Base-by-base conservation (phyloP, 2,329 filamentous ascomycete species). In the Fusarium nisikadoi region DNA sequence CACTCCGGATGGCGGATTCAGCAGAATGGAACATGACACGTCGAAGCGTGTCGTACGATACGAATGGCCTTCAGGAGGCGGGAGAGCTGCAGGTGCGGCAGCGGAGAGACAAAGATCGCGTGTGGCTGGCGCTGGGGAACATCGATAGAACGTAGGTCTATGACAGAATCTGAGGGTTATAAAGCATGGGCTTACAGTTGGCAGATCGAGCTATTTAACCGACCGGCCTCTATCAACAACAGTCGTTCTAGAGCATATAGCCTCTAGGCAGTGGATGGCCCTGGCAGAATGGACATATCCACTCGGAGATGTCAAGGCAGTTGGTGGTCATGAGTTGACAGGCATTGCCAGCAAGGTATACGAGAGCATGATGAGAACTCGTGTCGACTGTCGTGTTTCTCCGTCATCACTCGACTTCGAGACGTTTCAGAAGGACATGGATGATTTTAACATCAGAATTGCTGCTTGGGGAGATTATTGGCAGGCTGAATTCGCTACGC, bases 21-120 rank as follows among this genome's bases (percentile, higher is more conserved):
- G 56, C 38, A 0, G 45, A 62, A 12, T 63, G 61, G 61, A 52
- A 43, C 4, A 38, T 20, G 17, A 10, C 38, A 2, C 3, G 7
- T 0, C 17, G 7, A 20, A 14, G 19, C 5, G 6, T 20, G 1
- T 17, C 27, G 0, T n/a, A 29, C 0, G 36, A 31, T 1, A 20
- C 8, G 3, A 20, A n/a, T 1, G 5, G 14, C 0, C 3, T 35
- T 4, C 8, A 29, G 10, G 43, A 36, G 2, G 8, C 5, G 11
- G 17, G 23, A 23, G 45, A 52, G 29, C 12, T 52, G 0, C 17
- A 61, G 3, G 17, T 50, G 3, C 38, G 56, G 6, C 43, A 52
- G 12, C 31, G 14, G 2, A 29, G 45, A 12, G 61, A 63, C 6
- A 29, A 14, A 6, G 12, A 52, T 9, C 25, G 61, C 6, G 25